These are phyloP conservation scores for Schizophyllum amplum DNA, from an alignment of 1,284 basidiomycete species.

Conservation along the genomic window DNA sequence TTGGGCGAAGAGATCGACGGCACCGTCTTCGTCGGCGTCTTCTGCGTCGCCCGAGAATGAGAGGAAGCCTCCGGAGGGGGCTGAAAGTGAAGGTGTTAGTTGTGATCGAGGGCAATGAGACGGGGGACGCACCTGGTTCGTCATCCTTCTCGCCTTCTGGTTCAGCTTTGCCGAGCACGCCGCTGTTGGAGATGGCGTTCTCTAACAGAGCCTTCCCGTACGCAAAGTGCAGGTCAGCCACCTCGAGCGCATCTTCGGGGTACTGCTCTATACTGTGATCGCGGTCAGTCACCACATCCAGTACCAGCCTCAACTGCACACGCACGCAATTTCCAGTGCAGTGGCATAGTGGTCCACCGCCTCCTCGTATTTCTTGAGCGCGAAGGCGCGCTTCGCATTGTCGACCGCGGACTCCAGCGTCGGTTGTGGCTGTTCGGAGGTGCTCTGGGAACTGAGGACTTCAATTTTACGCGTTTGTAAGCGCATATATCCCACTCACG, in stretches of 20 bases:
- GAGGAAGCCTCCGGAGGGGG: constrained; percentile 31
- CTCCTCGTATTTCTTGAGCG: constrained; percentile 80
- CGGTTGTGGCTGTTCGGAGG: constrained; percentile 10
- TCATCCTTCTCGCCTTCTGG: constrained; percentile 42
- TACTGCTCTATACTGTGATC: constrained; percentile 56
- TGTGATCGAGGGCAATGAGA: not conserved
- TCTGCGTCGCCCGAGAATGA: constrained; percentile 73
- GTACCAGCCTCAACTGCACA: constrained; percentile 15
- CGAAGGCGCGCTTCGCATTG: constrained; percentile 79
- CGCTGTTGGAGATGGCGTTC: constrained; percentile 74
- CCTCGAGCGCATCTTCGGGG: constrained; percentile 69
- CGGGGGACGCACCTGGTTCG: constrained; percentile 9
- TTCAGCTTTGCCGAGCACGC: constrained; percentile 81
- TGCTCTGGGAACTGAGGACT: not conserved
- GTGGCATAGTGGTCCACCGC: constrained; percentile 79
- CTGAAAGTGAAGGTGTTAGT: not conserved
- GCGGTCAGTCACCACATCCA: constrained; percentile 16
- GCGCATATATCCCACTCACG: not conserved
- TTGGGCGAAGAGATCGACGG: constrained; percentile 52
- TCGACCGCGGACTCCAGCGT: constrained; percentile 56
- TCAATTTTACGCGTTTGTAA: not conserved
- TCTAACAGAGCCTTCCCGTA: constrained; percentile 86
- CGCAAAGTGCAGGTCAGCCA: constrained; percentile 75
- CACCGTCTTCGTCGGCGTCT: constrained; percentile 38
- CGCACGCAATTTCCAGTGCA: constrained; percentile 75